A percentile compares a stretch with the other conserved stretches of the same genome.
Conservation (phyloP, 2,329 filamentous ascomycete genomes). For the Diplodia scrobiculata region DNA sequence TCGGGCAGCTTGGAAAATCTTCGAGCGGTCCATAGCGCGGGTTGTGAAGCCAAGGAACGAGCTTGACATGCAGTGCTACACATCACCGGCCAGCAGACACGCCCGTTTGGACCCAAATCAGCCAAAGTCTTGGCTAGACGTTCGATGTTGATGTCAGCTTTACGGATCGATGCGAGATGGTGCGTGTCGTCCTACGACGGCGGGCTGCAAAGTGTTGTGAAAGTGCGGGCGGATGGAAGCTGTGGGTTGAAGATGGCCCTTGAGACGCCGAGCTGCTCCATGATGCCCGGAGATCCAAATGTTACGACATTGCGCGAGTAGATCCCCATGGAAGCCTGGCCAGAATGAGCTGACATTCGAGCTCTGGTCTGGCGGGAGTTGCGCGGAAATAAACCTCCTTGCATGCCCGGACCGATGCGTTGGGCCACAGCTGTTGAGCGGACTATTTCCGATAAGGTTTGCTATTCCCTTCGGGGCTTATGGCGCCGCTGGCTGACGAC, state of each 20-base stretch:
- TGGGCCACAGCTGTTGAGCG: background rate
- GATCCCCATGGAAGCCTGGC: background rate
- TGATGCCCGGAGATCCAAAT: background rate
- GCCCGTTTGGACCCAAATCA: slow-evolving; percentile 17
- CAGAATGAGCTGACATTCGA: background rate
- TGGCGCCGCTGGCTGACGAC: background rate
- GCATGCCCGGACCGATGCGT: slow-evolving; percentile 2
- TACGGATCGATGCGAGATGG: background rate
- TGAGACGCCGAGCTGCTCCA: background rate
- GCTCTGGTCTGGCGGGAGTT: background rate
- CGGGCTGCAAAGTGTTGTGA: background rate
- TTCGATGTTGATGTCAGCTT: slow-evolving; percentile 9
- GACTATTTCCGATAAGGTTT: background rate
- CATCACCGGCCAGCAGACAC: background rate
- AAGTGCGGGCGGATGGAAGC: background rate
- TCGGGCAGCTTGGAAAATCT: background rate
- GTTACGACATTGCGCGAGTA: background rate
- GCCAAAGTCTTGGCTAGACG: slow-evolving; percentile 25
- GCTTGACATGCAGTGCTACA: slow-evolving; percentile 19
- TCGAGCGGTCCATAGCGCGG: background rate
- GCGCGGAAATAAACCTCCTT: slow-evolving; percentile 17
- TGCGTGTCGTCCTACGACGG: background rate
- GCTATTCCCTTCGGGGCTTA: background rate
- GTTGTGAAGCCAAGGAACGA: background rate
- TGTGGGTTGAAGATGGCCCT: background rate